A percentile compares a stretch with the other conserved stretches of the same genome.
Evolutionary conservation across 257 asterid genomes (phyloP).

Genomic region (Solanum habrochaites): DNA sequence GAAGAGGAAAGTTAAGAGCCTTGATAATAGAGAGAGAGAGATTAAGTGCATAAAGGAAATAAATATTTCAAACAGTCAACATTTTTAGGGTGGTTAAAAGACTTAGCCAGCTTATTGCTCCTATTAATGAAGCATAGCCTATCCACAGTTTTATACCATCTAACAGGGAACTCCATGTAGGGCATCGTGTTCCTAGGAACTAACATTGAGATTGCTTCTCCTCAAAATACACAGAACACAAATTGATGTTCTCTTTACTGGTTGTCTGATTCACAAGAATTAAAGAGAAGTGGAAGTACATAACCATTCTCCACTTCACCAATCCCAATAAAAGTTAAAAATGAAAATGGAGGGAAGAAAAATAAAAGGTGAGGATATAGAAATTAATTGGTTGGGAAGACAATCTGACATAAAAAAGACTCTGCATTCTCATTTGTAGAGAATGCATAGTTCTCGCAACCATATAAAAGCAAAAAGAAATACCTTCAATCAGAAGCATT

Average conservation of each 20-base stretch:
- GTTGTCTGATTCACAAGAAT: not conserved
- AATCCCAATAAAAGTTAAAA: not conserved
- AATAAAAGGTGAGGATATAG: not conserved
- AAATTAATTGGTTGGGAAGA: not conserved
- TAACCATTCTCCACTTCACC: not conserved
- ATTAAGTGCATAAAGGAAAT: not conserved
- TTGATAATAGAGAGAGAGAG: not conserved
- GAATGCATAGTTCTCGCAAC: not conserved
- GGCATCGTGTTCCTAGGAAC: not conserved
- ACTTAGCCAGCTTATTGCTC: not conserved
- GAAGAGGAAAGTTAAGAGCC: not conserved
- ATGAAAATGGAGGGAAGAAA: not conserved
- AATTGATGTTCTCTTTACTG: not conserved
- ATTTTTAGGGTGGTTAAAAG: not conserved
- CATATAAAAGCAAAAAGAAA: not conserved
- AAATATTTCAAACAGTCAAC: not conserved
- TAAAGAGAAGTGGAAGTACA: not conserved
- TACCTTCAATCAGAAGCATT: slow-evolving; percentile 91
- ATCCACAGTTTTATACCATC: not conserved
- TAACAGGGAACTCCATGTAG: not conserved
- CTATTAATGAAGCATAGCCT: not conserved
- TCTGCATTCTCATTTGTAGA: not conserved
- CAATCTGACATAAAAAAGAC: not conserved
- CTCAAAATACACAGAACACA: not conserved
- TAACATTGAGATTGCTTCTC: not conserved